Evolutionary conservation across 352 stramenopile genomes (phyloP).

Genomic region (Phytopythium ostracodes): DNA sequence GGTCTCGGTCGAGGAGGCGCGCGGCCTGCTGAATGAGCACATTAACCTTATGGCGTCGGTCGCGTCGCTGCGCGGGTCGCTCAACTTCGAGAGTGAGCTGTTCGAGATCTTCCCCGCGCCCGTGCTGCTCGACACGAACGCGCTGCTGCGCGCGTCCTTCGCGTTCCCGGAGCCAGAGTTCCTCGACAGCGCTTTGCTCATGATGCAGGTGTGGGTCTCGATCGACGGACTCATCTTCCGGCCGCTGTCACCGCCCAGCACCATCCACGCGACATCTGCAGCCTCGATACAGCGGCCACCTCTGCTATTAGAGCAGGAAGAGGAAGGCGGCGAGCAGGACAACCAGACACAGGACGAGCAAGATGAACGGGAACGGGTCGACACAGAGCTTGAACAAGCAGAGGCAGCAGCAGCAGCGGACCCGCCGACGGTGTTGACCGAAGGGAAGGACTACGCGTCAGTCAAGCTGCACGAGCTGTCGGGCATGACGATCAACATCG

Average conservation of each 20-base stretch:
- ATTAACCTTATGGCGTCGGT: constrained; percentile 84
- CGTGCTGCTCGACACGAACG: constrained; percentile 75
- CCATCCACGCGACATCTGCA: constrained; percentile 28
- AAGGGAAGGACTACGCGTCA: constrained; percentile 23
- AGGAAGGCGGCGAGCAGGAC: neutral
- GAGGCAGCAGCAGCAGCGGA: constrained; percentile 8
- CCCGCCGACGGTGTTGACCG: neutral
- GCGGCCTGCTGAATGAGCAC: constrained; percentile 76
- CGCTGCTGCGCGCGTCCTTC: constrained; percentile 60
- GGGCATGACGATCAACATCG: constrained; percentile 81
- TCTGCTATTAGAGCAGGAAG: constrained; percentile 1
- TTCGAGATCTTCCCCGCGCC: constrained; percentile 82
- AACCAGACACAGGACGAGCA: constrained; percentile 4
- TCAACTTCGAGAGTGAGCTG: constrained; percentile 85
- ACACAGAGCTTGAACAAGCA: neutral
- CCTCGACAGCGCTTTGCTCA: constrained; percentile 58
- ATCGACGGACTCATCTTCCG: constrained; percentile 82
- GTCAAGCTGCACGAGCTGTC: constrained; percentile 80
- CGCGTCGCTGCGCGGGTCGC: constrained; percentile 60
- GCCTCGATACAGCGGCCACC: neutral
- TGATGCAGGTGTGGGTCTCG: constrained; percentile 86
- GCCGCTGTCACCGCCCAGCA: constrained; percentile 56
- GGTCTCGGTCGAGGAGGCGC: constrained; percentile 73
- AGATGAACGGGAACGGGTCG: neutral
- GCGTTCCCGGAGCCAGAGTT: constrained; percentile 45